Evolutionary conservation across 306 rosid genomes (phyloP).

Genomic region (Cicer chorassanicum): DNA sequence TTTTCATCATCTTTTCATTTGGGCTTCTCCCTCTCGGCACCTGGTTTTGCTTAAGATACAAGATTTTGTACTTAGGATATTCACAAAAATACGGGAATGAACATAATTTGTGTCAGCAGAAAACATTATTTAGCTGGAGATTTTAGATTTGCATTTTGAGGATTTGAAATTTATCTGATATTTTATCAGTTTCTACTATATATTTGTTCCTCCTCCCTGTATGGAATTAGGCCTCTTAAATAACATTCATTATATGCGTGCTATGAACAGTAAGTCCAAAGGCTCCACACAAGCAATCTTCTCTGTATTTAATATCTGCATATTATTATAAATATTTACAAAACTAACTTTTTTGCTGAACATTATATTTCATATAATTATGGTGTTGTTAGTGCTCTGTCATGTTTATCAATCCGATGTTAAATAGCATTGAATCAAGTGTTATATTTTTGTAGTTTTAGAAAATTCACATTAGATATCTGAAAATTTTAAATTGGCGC

Average conservation of each 20-base stretch:
- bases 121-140: not conserved
- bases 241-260: not conserved
- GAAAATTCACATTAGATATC: not conserved
- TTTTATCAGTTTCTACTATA: not conserved
- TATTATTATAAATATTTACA: too few relatives aligned
- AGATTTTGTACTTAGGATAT: slow-evolving; percentile 49
- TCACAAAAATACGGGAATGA: slow-evolving; percentile 6
- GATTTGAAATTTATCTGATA: slow-evolving; percentile 8
- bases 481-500: not conserved
- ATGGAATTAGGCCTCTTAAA: not conserved
- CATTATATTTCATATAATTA: not conserved
- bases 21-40: slow-evolving; percentile 29
- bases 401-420: not conserved
- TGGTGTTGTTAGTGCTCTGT: not conserved
- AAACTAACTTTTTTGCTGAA: not conserved
- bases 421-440: not conserved
- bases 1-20: slow-evolving; percentile 19
- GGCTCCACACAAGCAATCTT: not conserved
- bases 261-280: not conserved
- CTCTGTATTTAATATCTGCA: too few relatives aligned
- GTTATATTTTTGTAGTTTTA: not conserved
- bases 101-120: slow-evolving; percentile 1
- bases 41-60: slow-evolving; percentile 29
- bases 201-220: not conserved
- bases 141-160: not conserved